Percentiles rank a stretch among this genome's conserved stretches.
Evolutionary conservation across 2,329 filamentous ascomycete genomes (phyloP).

Genomic region (Monilinia aucupariae): DNA sequence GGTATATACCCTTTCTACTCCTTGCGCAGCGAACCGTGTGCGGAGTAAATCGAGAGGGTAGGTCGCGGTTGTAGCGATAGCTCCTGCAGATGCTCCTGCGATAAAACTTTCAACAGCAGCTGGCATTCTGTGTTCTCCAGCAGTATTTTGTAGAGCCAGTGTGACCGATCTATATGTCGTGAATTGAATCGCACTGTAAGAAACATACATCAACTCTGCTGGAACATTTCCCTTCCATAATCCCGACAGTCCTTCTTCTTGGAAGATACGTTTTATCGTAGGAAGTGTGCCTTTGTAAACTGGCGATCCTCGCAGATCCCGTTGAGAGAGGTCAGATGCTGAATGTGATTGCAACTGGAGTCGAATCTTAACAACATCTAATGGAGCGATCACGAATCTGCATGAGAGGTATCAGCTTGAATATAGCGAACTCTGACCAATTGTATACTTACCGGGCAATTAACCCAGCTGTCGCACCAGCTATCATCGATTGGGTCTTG

Average conservation of each 20-base stretch:
- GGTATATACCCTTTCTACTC: slow-evolving; percentile 69
- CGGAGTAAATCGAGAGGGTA: slow-evolving; percentile 92
- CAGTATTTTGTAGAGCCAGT: slow-evolving; percentile 50
- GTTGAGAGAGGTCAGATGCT: slow-evolving; percentile 57
- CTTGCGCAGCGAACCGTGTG: slow-evolving; percentile 95
- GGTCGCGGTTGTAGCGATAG: slow-evolving; percentile 72
- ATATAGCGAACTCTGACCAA: not conserved
- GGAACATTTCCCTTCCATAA: slow-evolving; percentile 98
- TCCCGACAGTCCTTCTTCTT: slow-evolving; percentile 74
- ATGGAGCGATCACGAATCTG: slow-evolving; percentile 87
- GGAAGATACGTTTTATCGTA: slow-evolving; percentile 71
- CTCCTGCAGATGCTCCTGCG: slow-evolving; percentile 76
- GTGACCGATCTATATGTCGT: slow-evolving; percentile 75
- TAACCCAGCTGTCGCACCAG: slow-evolving; percentile 71
- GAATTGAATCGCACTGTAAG: slow-evolving; percentile 87
- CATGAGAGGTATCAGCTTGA: slow-evolving; percentile 14
- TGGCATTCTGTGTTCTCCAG: slow-evolving; percentile 46
- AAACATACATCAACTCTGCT: slow-evolving; percentile 88
- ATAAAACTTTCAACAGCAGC: slow-evolving; percentile 72
- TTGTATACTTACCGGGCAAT: slow-evolving; percentile 62
- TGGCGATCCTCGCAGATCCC: slow-evolving; percentile 42
- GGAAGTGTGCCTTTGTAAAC: slow-evolving; percentile 70
- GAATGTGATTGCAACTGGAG: slow-evolving; percentile 90
- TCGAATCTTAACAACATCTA: slow-evolving; percentile 97
- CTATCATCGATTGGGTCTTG: slow-evolving; percentile 57